Evolutionary conservation across 352 stramenopile genomes (phyloP), one percentile per base, ranked within the genome.

Genomic region (Phytophthora pluvialis): DNA sequence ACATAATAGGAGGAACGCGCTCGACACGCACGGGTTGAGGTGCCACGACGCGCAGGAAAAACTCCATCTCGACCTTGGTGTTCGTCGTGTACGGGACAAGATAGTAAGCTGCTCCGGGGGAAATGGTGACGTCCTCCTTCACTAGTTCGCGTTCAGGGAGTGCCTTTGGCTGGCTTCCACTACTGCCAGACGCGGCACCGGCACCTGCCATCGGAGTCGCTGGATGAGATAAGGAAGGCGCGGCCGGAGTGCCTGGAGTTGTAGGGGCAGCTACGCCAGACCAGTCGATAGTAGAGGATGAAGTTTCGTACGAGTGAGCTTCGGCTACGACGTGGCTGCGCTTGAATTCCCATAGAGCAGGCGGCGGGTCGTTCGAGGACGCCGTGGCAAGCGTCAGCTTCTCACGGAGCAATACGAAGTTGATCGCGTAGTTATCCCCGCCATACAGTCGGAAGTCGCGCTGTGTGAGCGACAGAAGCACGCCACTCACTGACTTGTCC

Each of bases 1-100:
- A 91, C 39, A 83, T 73, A 39, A 94, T 77, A 11, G 89, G 77
- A 15, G 81, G 68, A 15, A 97, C 60, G 3, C 71, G 74, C 71
- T 97, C 89, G 3, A 98, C 64, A 29, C 67, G 65, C 15, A 97
- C 36, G 5, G 89, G 81, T 21, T 86, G 88, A 9, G 79, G 72
- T 4, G 87, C 81, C 38, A 97, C 97, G 1, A 97, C 75, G 9
- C 92, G 88, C 29, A 98, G 57, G 65, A 94, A 96, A 54, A 96
- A 98, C 46, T 95, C 87, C 75, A 95, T 94, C 45, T 97, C 90
- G 38, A 94, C 88, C 55, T 89, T 92, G 29, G 70, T 53, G 59
- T 93, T 81, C 26, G 84, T 78, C 1, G 90, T 93, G 68, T 95
- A 94, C 10, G 90, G 86, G 7, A 97, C 65, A 13, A 98, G 67